Base-by-base conservation (phyloP, 331 rosid genomes). In the Malus hybrid region DNA sequence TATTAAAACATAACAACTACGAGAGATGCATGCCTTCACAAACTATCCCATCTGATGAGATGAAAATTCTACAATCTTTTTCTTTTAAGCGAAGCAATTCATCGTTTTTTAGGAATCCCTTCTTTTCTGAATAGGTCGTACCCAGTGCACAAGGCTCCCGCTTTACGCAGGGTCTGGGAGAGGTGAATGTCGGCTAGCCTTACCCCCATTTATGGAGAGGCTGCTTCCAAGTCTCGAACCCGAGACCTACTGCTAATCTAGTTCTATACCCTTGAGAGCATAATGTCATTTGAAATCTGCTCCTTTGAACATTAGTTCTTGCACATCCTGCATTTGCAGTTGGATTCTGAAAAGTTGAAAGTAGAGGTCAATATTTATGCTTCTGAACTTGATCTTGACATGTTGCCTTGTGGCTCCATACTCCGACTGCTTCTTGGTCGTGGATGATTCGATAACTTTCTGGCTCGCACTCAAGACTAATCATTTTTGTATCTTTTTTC, bases 1-100 rank as follows among this genome's bases (percentile, higher is more conserved):
- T 81, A 61, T 84, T 93, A 67, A 91, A 88, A 86, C 77, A 82
- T 80, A 86, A 82, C 62, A 86, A 88, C 83, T 91, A 88, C 50
- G 96, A 91, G 86, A 93, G 29, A 28, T 93, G 91, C 98, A 93
- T 75, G 96, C 98, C 32, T 93, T 90, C 87, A 91, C 98, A 6
- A 93, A 93, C 85, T 93, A 93, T 80, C 98, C 98, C 56, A 78
- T 71, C 78, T 93, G 98, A 97, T 93, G 74, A 77, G 86, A 67
- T 68, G 36, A 19, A 80, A 67, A 18, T n/a, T 62, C 76, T 67
- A 52, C 75, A 20, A 10, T 55, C 74, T 55, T 67, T 82, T 67
- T 85, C 70, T 73, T 67, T 72, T 65, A 16, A 27, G 60, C 65
- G 54, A 79, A 75, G 67, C n/a, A 55, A 52, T 24, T 61, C 29